Evolutionary conservation across 441 rosid species (phyloP), one percentile per base, ranked within the genome.

Genomic region (Eruca vesicaria): DNA sequence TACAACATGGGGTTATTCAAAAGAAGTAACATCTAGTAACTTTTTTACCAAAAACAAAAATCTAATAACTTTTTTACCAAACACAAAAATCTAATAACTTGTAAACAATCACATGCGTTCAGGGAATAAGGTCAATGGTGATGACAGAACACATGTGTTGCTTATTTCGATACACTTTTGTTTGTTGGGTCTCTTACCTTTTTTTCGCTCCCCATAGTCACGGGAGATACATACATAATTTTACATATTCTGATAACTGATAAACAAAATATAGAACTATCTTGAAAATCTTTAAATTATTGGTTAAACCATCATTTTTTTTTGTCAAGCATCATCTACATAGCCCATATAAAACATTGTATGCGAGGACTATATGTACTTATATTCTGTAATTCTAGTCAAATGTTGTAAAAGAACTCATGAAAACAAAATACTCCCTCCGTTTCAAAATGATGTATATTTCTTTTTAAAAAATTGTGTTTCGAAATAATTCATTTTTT

Each of bases 111-210:
- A 73, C 77, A 73, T 78, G 74, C 55, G 57, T 45, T 38, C 19
- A 0, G 70, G 70, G 66, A 62, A 35, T 63, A 67, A 78, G 81
- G 78, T 56, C 78, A 73, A 73, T 55, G 78, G 33, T 4, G 9
- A 63, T 62, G 78, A 66, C 77, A 78, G 78, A 78, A 21, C 81
- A 78, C 78, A 73, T 78, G 81, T 73, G 73, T 31, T 73, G 62
- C 78, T 73, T 62, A 68, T 68, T 63, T 73, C 78, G 31, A 67
- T 29, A 78, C 77, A 53, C 33, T 61, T 61, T 72, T 72, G 60
- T 66, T 66, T 66, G 55, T 62, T 78, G 53, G 63, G 66, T 19
- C 45, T 57, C 62, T 66, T 36, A 14, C 38, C 29, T 43, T 70
- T 64, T 48, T 12, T 52, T 71, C 64, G 58, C 68, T 77, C 68